Base-by-base conservation (phyloP, 768 basidiomycete genomes). In the Suillus plorans region DNA sequence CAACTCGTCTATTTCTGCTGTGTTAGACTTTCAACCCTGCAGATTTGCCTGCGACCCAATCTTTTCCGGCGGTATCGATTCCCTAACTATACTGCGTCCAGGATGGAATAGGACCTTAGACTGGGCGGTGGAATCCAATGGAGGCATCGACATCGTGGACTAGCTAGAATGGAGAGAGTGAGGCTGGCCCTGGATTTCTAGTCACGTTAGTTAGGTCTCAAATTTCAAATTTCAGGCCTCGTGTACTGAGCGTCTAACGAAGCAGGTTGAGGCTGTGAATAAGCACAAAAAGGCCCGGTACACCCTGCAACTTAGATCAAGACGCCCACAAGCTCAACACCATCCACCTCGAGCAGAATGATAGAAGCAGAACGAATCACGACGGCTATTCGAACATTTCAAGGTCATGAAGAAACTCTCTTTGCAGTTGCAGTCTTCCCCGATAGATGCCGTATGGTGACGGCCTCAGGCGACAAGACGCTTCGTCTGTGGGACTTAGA, bases 11-110 rank as follows among this genome's bases (percentile, higher is more conserved):
- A 72, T 53, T 14, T 70, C 71, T 22, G 71, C 69, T 0, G 79
- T 70, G 50, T 80, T 68, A 66, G 41, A 66, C 60, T 28, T 70
- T 76, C 77, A 76, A 80, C 25, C 79, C 79, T 13, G 72, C 69
- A n/a, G 73, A 62, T 61, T 77, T 78, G 20, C 76, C 78, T 61
- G 73, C 70, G 25, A 75, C 13, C 79, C 79, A 80, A 13, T 59
- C 68, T 22, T 62, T 63, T 2, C 79, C 78, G 3, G 44, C 20
- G 18, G 18, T 44, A 4, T 44, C 44, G 18, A 44, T 4, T 44
- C 44, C 3, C 8, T 44, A 20, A 9, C 20, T 4, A 8, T 44
- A 20, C 20, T 4, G 4, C 4, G 20, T 44, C 44, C 44, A 44
- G 2, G 44, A 20, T 44, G 42, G 28, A 31, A 31, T 13, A 42